Percentiles rank a stretch among this genome's conserved stretches.
phyloP scores from a whole-genome alignment of 2,329 filamentous ascomycete genomes.

The Orbilia blumenaviensis region DNA sequence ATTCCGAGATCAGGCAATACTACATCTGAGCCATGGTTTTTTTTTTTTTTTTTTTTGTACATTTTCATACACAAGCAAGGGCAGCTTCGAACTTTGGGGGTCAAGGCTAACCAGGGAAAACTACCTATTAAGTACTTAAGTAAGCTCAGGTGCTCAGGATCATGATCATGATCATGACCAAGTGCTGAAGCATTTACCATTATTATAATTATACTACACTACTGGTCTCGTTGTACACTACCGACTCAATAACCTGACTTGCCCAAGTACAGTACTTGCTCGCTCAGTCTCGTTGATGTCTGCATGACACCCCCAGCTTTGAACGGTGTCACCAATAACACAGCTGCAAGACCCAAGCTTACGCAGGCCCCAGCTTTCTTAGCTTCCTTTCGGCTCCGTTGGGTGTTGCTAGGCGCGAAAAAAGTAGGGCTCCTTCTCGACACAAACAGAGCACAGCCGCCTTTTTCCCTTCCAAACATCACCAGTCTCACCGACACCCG shows the following conservation, averaged over 20 bases:
- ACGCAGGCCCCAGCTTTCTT: constrained; percentile 26
- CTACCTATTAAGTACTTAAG: no score
- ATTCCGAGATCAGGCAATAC: neutral
- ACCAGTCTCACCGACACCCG: constrained; percentile 24
- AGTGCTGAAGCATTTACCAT: no score
- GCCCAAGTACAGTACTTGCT: no score
- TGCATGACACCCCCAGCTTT: neutral
- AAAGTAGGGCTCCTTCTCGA: constrained; percentile 19
- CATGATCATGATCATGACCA: no score
- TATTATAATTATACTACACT: no score
- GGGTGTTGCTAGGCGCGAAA: constrained; percentile 45
- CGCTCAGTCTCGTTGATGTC: no score
- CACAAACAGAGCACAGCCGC: constrained; percentile 36
- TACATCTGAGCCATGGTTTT: neutral
- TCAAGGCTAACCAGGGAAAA: no score
- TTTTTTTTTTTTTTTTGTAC: neutral
- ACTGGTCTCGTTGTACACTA: neutral
- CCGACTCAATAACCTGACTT: no score
- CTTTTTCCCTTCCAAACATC: constrained; percentile 25
- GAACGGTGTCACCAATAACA: constrained; percentile 25
- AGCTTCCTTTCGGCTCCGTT: constrained; percentile 16
- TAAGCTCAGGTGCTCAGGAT: no score
- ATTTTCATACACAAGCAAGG: neutral
- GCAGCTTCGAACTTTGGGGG: neutral
- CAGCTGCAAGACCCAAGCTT: constrained; percentile 18